A percentile compares a stretch with the other conserved stretches of the same genome.
Evolutionary conservation across 139 green algal genomes (phyloP).

Genomic region (Micractinium conductrix): DNA sequence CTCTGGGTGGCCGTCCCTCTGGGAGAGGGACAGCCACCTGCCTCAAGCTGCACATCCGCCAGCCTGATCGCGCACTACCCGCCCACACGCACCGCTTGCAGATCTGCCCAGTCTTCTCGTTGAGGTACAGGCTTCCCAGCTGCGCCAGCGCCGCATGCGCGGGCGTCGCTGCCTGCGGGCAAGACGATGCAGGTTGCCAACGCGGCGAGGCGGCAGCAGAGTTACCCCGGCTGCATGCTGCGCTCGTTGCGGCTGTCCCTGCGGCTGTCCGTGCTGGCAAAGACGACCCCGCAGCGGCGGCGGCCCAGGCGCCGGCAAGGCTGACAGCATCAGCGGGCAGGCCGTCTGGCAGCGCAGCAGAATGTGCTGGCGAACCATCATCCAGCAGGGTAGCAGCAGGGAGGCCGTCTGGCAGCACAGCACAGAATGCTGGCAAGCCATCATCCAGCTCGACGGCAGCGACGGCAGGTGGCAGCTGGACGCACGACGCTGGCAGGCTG

Average conservation of each 20-base stretch:
- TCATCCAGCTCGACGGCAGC: too few species aligned
- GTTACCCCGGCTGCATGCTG: not conserved
- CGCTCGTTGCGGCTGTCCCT: not conserved
- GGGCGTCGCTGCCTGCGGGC: slow-evolving; percentile 8
- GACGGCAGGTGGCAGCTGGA: not conserved
- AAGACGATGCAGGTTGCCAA: not conserved
- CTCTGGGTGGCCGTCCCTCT: too few species aligned
- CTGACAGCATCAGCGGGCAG: not conserved
- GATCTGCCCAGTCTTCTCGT: slow-evolving; percentile 41
- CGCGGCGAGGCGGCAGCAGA: not conserved
- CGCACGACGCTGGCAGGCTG: not conserved
- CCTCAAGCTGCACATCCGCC: too few species aligned
- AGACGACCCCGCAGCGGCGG: not conserved
- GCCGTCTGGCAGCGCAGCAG: not conserved
- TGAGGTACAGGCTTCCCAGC: slow-evolving; percentile 32
- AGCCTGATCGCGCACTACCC: too few species aligned
- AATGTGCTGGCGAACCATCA: not conserved
- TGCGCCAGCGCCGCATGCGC: slow-evolving; percentile 1
- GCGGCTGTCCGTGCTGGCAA: too few species aligned
- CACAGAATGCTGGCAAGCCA: too few species aligned
- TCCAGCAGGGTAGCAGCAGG: not conserved
- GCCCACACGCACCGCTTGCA: slow-evolving; percentile 11
- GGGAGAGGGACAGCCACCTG: too few species aligned
- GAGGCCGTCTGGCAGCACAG: not conserved
- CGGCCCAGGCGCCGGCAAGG: too few species aligned